Evolutionary conservation across 495 filamentous ascomycete species (phyloP), one percentile per base, ranked within the genome.

Genomic region (Tuber melanosporum): DNA sequence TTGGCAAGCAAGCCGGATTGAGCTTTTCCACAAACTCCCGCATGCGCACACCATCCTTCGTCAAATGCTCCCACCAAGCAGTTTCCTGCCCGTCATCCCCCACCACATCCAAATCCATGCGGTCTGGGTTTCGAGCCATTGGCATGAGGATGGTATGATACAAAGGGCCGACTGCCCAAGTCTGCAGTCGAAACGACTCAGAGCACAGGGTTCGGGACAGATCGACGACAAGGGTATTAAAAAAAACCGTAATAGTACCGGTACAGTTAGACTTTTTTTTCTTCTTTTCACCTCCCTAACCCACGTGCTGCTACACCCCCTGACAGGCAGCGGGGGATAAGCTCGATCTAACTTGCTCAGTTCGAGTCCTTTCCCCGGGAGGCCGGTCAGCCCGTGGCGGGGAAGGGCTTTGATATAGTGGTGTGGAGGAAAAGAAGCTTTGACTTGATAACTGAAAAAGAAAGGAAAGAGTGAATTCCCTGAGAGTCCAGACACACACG

Each of bases 161-260:
- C 32, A 66, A 66, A 66, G 57, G 57, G 32, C 57, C 57, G 57
- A 36, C 26, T 66, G 14, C 57, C 57, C 57, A 36, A 19, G 3
- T 36, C 57, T 66, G 57, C 57, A 66, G 57, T 66, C 57, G 57
- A 8, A 66, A 66, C 57, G 57, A 66, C 57, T 66, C 57, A 66
- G 52, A 62, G 14, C 26, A 66, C 57, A 66, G 32, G 57, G 57
- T 66, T 36, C 57, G 57, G 52, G 52, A 15, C 14, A 36, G 57
- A 66, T 66, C 57, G 57, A 62, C 52, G 26, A 66, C 57, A 66
- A 17, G 57, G 57, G 32, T 66, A 66, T 36, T 66, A 36, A 36
- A 36, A 32, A 66, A 36, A 1, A 10, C 57, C 26, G 57, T 32
- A 66, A 66, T 66, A 62, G 52, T 32, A 36, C 14, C 32, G n/a